phyloP scores from a whole-genome alignment of 2,329 filamentous ascomycete species.

The Shiraia sp. region DNA sequence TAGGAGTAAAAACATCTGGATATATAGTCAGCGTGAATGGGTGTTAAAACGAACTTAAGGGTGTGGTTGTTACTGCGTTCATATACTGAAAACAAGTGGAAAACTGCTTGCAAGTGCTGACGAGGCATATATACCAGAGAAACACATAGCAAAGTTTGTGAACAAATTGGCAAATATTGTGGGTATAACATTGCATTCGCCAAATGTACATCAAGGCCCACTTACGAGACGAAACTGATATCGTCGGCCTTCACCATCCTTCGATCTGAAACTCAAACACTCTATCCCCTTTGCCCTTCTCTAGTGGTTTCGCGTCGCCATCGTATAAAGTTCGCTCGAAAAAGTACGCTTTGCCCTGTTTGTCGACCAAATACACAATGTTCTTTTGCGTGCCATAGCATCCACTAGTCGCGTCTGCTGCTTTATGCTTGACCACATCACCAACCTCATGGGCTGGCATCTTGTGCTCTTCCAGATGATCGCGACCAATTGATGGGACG shows the following conservation, averaged over 20 bases:
- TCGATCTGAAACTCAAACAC: conserved; percentile 55
- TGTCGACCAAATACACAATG: conserved; percentile 61
- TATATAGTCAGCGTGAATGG: too few relatives aligned
- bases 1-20: too few relatives aligned
- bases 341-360: conserved; percentile 61
- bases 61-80: too few relatives aligned
- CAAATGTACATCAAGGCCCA: too few relatives aligned
- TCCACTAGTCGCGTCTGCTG: conserved; percentile 48
- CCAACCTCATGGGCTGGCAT: conserved; percentile 46
- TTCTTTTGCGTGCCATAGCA: conserved; percentile 69
- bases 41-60: too few relatives aligned
- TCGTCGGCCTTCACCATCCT: conserved; percentile 33
- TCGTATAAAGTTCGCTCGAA: conserved; percentile 66
- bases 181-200: neutral
- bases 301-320: conserved; percentile 52
- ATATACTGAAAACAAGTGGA: too few relatives aligned
- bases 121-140: too few relatives aligned
- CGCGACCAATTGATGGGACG: conserved; percentile 59
- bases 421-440: conserved; percentile 45
- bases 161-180: too few relatives aligned
- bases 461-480: conserved; percentile 45
- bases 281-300: conserved; percentile 52
- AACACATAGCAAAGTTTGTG: too few relatives aligned
- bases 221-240: neutral
- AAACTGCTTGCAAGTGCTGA: too few relatives aligned